A percentile compares a stretch with the other conserved stretches of the same genome.
Evolutionary conservation across 1,139 yeast species (phyloP).

Genomic region (Komagataea norvegica): DNA sequence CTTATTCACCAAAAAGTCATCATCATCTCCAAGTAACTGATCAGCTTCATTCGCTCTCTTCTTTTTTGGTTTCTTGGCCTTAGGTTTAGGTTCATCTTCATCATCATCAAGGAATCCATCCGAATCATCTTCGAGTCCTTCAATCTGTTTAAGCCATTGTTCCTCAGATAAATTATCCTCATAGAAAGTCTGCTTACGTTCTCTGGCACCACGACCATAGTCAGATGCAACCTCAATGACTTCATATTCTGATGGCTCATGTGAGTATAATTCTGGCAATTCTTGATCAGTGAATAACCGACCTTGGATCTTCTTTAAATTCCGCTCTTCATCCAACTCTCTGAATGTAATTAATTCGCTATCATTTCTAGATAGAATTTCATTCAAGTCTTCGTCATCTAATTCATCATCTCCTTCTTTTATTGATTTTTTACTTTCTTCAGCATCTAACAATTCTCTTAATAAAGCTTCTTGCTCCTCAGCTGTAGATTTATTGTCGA

Average conservation of each 20-base stretch:
- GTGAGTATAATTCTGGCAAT: constrained; percentile 62
- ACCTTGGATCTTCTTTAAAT: constrained; percentile 41
- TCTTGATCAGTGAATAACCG: constrained; percentile 59
- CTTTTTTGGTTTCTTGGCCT: constrained; percentile 19
- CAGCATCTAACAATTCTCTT: constrained; percentile 65
- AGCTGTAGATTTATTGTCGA: constrained; percentile 75
- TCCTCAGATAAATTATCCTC: constrained; percentile 74
- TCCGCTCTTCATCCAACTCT: constrained; percentile 53
- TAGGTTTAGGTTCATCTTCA: constrained; percentile 12
- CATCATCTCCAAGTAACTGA: constrained; percentile 12
- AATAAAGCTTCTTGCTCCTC: constrained; percentile 80
- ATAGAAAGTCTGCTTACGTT: constrained; percentile 52
- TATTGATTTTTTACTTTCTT: constrained; percentile 50
- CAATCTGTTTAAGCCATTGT: constrained; percentile 67
- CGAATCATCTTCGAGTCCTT: constrained; percentile 31
- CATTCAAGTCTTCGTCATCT: constrained; percentile 70
- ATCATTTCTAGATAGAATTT: constrained; percentile 64
- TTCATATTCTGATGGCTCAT: constrained; percentile 53
- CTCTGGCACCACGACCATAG: constrained; percentile 59
- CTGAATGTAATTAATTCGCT: constrained; percentile 51
- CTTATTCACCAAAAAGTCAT: constrained; percentile 11
- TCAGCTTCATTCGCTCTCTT: constrained; percentile 14
- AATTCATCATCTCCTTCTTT: constrained; percentile 52
- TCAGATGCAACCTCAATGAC: constrained; percentile 42
- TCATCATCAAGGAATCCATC: constrained; percentile 12